Conservation (phyloP, 176 grass and related monocot genomes). For the Cenchrus purpureus region DNA sequence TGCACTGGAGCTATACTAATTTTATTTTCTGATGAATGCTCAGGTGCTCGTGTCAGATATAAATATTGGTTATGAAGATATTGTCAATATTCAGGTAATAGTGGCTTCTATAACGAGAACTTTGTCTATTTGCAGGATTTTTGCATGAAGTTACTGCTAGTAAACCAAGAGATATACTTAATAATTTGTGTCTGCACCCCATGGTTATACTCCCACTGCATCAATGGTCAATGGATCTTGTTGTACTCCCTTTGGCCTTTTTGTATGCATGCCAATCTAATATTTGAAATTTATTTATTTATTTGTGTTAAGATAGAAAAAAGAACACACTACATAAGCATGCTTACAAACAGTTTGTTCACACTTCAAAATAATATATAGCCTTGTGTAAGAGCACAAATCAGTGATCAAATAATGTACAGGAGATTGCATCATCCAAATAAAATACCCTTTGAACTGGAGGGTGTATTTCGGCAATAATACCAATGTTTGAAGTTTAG, state of each 20-base stretch:
- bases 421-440: neutral
- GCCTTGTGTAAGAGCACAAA: neutral
- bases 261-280: conserved; percentile 12
- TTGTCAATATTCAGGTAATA: conserved; percentile 91
- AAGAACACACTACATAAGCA: neutral
- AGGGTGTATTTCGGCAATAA: neutral
- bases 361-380: neutral
- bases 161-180: neutral
- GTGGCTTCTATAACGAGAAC: neutral
- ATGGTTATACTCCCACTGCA: conserved; percentile 7
- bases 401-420: neutral
- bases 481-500: neutral
- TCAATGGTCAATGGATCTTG: neutral
- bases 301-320: neutral
- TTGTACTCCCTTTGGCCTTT: neutral
- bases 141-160: neutral
- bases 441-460: neutral
- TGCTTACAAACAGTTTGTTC: neutral
- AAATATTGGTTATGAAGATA: conserved; percentile 98
- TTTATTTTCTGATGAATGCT: conserved; percentile 38
- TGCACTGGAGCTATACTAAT: neutral
- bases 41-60: conserved; percentile 98
- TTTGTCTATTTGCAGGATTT: neutral
- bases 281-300: neutral
- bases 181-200: neutral